Evolutionary conservation across 23 red algal genomes (phyloP).

Genomic region (Gracilaria gracilis): DNA sequence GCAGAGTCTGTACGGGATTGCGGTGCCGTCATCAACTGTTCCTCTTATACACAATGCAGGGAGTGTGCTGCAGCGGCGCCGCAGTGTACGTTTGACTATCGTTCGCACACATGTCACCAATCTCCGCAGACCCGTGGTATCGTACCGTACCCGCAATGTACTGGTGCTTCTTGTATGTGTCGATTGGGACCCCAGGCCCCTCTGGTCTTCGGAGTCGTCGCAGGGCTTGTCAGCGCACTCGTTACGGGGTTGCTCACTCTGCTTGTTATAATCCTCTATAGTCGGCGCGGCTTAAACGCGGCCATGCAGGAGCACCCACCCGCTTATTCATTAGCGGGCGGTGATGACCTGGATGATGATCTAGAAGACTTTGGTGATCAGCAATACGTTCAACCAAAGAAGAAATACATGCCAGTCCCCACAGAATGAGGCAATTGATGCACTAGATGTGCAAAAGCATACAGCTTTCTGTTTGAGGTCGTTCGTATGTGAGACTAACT

Average conservation of each 20-base stretch:
- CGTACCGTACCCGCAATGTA: constrained; percentile 56
- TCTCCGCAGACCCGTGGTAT: constrained; percentile 26
- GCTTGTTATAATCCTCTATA: constrained; percentile 59
- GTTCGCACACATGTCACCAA: constrained; percentile 25
- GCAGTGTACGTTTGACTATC: constrained; percentile 51
- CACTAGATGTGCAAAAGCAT: not conserved
- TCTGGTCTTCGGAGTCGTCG: constrained; percentile 44
- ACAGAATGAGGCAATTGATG: constrained; percentile 10
- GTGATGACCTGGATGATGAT: constrained; percentile 58
- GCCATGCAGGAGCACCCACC: constrained; percentile 23
- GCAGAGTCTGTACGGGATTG: constrained; percentile 60
- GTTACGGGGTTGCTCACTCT: constrained; percentile 6
- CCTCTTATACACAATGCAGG: constrained; percentile 68
- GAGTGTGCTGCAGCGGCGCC: constrained; percentile 43
- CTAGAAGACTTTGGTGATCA: constrained; percentile 31
- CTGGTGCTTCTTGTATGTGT: constrained; percentile 49
- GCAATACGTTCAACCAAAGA: constrained; percentile 8
- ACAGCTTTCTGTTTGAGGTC: not conserved
- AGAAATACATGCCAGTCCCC: constrained; percentile 34
- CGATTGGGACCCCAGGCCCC: constrained; percentile 44
- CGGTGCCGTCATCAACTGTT: constrained; percentile 42
- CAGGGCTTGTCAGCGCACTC: constrained; percentile 31
- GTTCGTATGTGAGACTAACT: not conserved
- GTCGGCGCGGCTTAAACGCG: constrained; percentile 24
- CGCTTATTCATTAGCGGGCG: constrained; percentile 30